Conservation (phyloP, 2,329 filamentous ascomycete genomes). For the Macrophomina phaseolina region DNA sequence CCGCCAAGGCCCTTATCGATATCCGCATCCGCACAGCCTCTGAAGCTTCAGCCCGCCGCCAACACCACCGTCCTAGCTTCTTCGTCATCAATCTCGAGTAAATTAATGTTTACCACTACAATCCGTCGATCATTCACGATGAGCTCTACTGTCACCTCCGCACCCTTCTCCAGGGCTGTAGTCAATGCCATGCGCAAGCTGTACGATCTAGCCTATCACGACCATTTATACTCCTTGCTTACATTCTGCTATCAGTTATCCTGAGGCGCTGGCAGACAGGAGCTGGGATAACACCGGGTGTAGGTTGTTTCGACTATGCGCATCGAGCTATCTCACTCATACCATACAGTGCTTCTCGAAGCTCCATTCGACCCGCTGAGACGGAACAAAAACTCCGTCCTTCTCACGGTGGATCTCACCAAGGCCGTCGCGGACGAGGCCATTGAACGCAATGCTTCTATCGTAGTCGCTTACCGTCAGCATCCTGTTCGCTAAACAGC, state of each 20-base stretch:
- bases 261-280: conserved; percentile 84
- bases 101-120: conserved; percentile 37
- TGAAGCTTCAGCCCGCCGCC: not conserved
- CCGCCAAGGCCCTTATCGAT: not conserved
- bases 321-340: not conserved
- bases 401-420: conserved; percentile 91
- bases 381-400: conserved; percentile 68
- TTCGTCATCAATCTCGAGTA: not conserved
- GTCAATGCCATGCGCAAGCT: conserved; percentile 79
- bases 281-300: conserved; percentile 95
- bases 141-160: conserved; percentile 50
- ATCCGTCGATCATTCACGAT: conserved; percentile 46
- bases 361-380: conserved; percentile 65
- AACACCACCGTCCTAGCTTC: not conserved
- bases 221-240: not conserved
- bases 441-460: conserved; percentile 73
- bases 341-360: conserved; percentile 66
- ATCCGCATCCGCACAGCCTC: conserved; percentile 1
- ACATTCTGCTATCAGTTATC: conserved; percentile 67
- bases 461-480: conserved; percentile 89
- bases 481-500: conserved; percentile 26
- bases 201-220: conserved; percentile 58
- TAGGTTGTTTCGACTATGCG: conserved; percentile 41
- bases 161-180: conserved; percentile 71
- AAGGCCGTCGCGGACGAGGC: conserved; percentile 89